These are phyloP conservation scores for Raphanus hybrid DNA, from an alignment of 441 rosid species.

Conservation along the genomic window DNA sequence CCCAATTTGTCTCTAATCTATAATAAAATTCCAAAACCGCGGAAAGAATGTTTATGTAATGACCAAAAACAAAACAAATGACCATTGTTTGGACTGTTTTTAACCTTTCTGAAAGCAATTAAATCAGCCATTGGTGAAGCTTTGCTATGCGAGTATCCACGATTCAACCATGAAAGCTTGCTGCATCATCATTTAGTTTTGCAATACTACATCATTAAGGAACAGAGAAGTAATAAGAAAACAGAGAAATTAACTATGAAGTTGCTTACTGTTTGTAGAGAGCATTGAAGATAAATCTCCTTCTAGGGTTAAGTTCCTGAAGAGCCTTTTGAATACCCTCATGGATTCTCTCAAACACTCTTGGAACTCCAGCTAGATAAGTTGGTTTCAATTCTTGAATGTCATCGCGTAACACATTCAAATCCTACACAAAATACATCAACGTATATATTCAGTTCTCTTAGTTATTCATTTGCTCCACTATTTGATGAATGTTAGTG, in stretches of 20 bases:
- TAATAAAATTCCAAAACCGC: constrained; percentile 28
- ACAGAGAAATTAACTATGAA: background rate
- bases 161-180: constrained; percentile 89
- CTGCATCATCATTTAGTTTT: constrained; percentile 47
- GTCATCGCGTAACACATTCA: constrained; percentile 83
- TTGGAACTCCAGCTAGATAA: constrained; percentile 92
- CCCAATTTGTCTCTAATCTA: constrained; percentile 89
- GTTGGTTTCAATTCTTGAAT: constrained; percentile 90
- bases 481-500: background rate
- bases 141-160: constrained; percentile 73
- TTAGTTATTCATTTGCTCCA: background rate
- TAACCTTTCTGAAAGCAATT: constrained; percentile 94
- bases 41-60: background rate
- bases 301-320: constrained; percentile 73
- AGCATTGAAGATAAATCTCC: constrained; percentile 63
- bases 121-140: constrained; percentile 91
- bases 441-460: no score
- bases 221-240: constrained; percentile 10
- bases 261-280: constrained; percentile 73
- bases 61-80: constrained; percentile 17
- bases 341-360: constrained; percentile 86
- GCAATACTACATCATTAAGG: constrained; percentile 5
- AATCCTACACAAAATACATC: constrained; percentile 53
- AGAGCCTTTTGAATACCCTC: constrained; percentile 75
- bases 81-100: background rate